These are phyloP conservation scores for Euptelea pleiosperma DNA, from an alignment of 164 flowering plant genomes.

Conservation along the genomic window DNA sequence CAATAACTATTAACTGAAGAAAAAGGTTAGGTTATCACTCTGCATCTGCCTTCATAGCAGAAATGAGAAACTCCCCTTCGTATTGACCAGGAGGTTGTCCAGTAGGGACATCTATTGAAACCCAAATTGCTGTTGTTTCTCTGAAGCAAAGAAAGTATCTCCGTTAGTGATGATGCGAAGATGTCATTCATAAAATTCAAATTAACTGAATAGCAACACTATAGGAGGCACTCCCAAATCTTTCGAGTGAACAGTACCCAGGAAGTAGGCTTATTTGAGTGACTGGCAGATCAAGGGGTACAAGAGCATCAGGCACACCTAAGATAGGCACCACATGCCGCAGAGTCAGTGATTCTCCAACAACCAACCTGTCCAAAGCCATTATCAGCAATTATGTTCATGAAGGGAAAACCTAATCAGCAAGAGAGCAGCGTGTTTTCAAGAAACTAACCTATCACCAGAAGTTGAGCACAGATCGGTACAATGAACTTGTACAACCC, in stretches of 20 bases:
- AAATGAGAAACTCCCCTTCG: constrained; percentile 73
- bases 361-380: constrained; percentile 55
- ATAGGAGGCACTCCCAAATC: constrained; percentile 11
- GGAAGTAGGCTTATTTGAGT: constrained; percentile 63
- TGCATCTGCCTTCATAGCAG: constrained; percentile 67
- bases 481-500: constrained; percentile 77
- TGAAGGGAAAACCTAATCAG: background rate
- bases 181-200: background rate
- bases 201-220: constrained; percentile 7
- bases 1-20: constrained; percentile 19
- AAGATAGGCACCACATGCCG: constrained; percentile 82
- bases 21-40: constrained; percentile 50
- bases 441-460: constrained; percentile 74
- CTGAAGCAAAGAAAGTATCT: constrained; percentile 42
- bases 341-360: constrained; percentile 64
- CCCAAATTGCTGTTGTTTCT: constrained; percentile 82
- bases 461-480: constrained; percentile 74
- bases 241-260: constrained; percentile 51
- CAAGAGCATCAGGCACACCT: constrained; percentile 99
- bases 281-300: constrained; percentile 78
- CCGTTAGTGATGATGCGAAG: background rate
- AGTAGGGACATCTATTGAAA: constrained; percentile 80
- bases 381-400: constrained; percentile 13
- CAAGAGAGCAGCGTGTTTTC: background rate
- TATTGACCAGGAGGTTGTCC: constrained; percentile 86